Percentiles rank a stretch among this genome's conserved stretches.
Conservation (phyloP, 805 yeast genomes). For the Saccharomycopsis sp. region DNA sequence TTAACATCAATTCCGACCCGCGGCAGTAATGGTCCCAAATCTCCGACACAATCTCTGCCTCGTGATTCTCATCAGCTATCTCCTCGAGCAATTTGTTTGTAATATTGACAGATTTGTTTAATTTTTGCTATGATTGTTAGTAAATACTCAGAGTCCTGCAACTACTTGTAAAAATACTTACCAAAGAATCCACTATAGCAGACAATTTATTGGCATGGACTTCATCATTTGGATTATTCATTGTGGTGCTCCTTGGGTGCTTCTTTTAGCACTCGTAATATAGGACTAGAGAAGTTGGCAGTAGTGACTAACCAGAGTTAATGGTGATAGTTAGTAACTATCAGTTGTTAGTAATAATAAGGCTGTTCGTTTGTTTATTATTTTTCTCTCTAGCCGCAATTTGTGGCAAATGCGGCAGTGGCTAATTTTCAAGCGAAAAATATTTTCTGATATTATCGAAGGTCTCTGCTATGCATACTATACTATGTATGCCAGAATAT, state of each 20-base stretch:
- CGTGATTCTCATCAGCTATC: slow-evolving; percentile 18
- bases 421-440: too few relatives aligned
- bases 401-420: too few relatives aligned
- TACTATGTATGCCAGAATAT: too few relatives aligned
- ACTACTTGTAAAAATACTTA: not conserved
- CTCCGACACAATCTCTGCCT: slow-evolving; percentile 19
- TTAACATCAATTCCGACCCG: slow-evolving; percentile 20
- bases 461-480: too few relatives aligned
- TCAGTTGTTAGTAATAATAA: not conserved
- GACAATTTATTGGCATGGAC: slow-evolving; percentile 19
- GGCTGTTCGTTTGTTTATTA: too few relatives aligned
- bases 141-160: not conserved
- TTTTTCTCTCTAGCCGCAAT: too few relatives aligned
- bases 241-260: too few relatives aligned
- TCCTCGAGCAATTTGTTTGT: slow-evolving; percentile 16
- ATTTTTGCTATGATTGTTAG: slow-evolving; percentile 7
- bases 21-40: slow-evolving; percentile 20
- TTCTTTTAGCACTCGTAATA: too few relatives aligned
- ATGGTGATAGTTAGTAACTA: slow-evolving; percentile 7
- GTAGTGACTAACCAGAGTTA: too few relatives aligned
- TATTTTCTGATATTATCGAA: too few relatives aligned
- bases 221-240: slow-evolving; percentile 22
- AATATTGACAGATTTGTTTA: slow-evolving; percentile 10
- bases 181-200: slow-evolving; percentile 18
- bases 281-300: too few relatives aligned